Evolutionary conservation across 2,329 filamentous ascomycete species (phyloP).

Genomic region (Talaromyces atroroseus): DNA sequence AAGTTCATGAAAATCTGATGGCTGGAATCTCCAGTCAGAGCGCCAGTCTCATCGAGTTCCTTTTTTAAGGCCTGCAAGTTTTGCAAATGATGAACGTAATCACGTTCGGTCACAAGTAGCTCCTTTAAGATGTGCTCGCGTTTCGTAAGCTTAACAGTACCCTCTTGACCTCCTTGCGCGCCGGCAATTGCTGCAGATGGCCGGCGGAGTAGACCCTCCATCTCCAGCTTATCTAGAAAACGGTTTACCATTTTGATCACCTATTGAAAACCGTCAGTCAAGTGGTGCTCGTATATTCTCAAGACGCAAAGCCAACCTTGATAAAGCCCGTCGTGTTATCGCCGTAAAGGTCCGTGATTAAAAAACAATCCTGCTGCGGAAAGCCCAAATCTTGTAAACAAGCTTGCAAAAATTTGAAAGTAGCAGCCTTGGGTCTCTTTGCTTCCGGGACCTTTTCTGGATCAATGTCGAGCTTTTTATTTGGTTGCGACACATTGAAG

Average conservation of each 20-base stretch:
- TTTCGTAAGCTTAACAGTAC: constrained; percentile 56
- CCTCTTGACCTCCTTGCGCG: constrained; percentile 38
- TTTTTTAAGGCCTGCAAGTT: constrained; percentile 90
- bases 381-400: constrained; percentile 79
- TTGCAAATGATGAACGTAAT: constrained; percentile 95
- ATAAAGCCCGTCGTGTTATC: constrained; percentile 96
- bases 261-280: constrained; percentile 35
- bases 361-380: constrained; percentile 76
- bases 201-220: constrained; percentile 68
- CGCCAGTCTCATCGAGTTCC: constrained; percentile 77
- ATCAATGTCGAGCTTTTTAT: constrained; percentile 62
- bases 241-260: constrained; percentile 88
- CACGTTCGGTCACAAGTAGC: constrained; percentile 88
- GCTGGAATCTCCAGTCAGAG: constrained; percentile 81
- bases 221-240: constrained; percentile 79
- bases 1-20: constrained; percentile 97
- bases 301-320: constrained; percentile 55
- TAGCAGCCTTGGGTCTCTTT: constrained; percentile 78
- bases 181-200: constrained; percentile 50
- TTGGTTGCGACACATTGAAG: constrained; percentile 77
- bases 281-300: neutral
- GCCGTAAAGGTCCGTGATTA: constrained; percentile 84
- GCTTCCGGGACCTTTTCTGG: constrained; percentile 58
- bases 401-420: constrained; percentile 88
- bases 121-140: constrained; percentile 89